Base-by-base conservation (phyloP, 139 green algal genomes). In the Chlorella vulgaris region DNA sequence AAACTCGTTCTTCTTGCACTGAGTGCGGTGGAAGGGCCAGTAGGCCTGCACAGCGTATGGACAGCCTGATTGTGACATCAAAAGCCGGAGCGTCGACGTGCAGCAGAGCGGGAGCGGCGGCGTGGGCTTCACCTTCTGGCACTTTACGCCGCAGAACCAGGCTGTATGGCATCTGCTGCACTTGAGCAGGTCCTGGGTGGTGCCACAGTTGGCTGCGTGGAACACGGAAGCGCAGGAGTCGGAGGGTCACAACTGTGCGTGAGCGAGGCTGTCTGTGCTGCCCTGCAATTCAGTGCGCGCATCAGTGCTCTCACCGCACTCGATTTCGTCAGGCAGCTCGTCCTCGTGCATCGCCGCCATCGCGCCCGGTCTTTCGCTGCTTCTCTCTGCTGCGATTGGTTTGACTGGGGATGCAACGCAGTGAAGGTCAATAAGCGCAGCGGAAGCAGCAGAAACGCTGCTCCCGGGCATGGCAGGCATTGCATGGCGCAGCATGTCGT, bases 1-100 rank as follows among this genome's bases (percentile, higher is more conserved):
- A 90, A 98, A 98, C 50, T 98, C 94, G 85, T 98, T 98, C 28
- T 81, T 81, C 4, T 78, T 74, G 88, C 95, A 98, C 26, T 81
- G 63, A 0, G 80, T 24, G 55, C 89, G 88, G 85, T 98, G 95
- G 76, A 98, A 97, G 2, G 95, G 94, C 94, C 94, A 98, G 89
- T 97, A 96, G 2, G 90, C 86, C 88, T 93, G 86, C 58, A 29
- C 36, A 13, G 35, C 38, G 1, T 2, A 40, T 4, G 66, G 38
- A 8, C 2, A 33, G 66, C 26, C 3, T 24, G n/a, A n/a, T n/a
- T n/a, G n/a, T n/a, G n/a, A n/a, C n/a, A n/a, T n/a, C n/a, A n/a
- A n/a, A n/a, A n/a, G n/a, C n/a, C n/a, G n/a, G n/a, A n/a, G n/a
- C n/a, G n/a, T n/a, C n/a, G n/a, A n/a, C n/a, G n/a, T n/a, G n/a